phyloP scores from a whole-genome alignment of 805 yeast genomes.

The Saccharomycopsis schoenii region DNA sequence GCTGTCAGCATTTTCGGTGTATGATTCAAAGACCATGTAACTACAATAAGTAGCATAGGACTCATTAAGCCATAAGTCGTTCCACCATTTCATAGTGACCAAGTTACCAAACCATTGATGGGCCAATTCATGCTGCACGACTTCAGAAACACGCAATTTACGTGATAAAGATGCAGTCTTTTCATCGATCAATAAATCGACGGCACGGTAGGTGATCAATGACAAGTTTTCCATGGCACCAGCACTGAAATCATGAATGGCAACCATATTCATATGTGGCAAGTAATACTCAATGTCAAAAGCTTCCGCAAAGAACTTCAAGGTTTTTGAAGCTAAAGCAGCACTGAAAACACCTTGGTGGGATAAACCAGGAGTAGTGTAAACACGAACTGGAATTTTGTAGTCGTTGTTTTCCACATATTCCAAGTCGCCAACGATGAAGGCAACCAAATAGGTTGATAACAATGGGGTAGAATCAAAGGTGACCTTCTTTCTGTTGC shows the following conservation, averaged over 20 bases:
- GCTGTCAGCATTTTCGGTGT: slow-evolving; percentile 60
- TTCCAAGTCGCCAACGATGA: slow-evolving; percentile 70
- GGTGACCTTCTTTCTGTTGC: slow-evolving; percentile 42
- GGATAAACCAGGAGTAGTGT: slow-evolving; percentile 71
- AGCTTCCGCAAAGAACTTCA: slow-evolving; percentile 60
- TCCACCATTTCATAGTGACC: slow-evolving; percentile 92
- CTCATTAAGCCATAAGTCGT: slow-evolving; percentile 81
- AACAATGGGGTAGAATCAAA: slow-evolving; percentile 74
- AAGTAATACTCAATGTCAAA: slow-evolving; percentile 71
- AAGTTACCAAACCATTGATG: slow-evolving; percentile 90
- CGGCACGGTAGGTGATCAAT: slow-evolving; percentile 68
- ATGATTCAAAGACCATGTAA: slow-evolving; percentile 81
- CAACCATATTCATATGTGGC: slow-evolving; percentile 76
- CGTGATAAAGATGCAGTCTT: slow-evolving; percentile 53
- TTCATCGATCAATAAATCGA: slow-evolving; percentile 65
- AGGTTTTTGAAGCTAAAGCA: slow-evolving; percentile 64
- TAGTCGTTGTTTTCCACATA: slow-evolving; percentile 58
- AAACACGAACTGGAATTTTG: slow-evolving; percentile 69
- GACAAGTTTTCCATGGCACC: slow-evolving; percentile 92
- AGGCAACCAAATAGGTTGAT: slow-evolving; percentile 81
- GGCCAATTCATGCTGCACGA: slow-evolving; percentile 81
- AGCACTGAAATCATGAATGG: slow-evolving; percentile 74
- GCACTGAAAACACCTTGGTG: slow-evolving; percentile 64
- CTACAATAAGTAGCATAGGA: slow-evolving; percentile 59
- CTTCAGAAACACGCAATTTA: slow-evolving; percentile 72